phyloP scores from a whole-genome alignment of 805 yeast species.

The Candida ulmi region DNA sequence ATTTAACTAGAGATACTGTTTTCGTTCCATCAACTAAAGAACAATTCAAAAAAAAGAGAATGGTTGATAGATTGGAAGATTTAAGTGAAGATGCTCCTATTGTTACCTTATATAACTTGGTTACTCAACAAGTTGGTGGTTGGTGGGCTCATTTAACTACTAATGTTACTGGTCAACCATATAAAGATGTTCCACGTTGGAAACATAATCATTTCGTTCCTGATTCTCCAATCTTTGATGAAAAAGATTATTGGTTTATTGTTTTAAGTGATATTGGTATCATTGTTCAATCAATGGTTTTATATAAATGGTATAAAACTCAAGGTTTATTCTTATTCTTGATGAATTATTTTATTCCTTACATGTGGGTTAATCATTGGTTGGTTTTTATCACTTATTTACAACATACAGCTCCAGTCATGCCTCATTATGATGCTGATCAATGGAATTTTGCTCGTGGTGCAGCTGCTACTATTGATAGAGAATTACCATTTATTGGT shows the following conservation, averaged over 20 bases:
- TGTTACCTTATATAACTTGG: constrained; percentile 33
- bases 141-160: constrained; percentile 42
- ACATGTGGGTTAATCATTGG: constrained; percentile 59
- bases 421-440: constrained; percentile 52
- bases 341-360: constrained; percentile 54
- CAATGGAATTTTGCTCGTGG: constrained; percentile 65
- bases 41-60: constrained; percentile 32
- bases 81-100: constrained; percentile 50
- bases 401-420: constrained; percentile 54
- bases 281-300: constrained; percentile 35
- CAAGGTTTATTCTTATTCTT: constrained; percentile 45
- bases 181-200: constrained; percentile 35
- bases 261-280: constrained; percentile 54
- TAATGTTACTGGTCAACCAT: constrained; percentile 54
- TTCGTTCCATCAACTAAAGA: constrained; percentile 51
- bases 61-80: constrained; percentile 35
- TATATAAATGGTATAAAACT: constrained; percentile 45
- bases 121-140: constrained; percentile 55
- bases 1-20: constrained; percentile 53
- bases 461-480: constrained; percentile 61
- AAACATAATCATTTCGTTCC: constrained; percentile 50
- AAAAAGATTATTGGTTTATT: constrained; percentile 49
- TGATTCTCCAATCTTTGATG: constrained; percentile 47
- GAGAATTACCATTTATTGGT: constrained; percentile 56
- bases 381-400: constrained; percentile 56